Evolutionary conservation across 1,284 basidiomycete species (phyloP).

Genomic region (Austropuccinia psidii): DNA sequence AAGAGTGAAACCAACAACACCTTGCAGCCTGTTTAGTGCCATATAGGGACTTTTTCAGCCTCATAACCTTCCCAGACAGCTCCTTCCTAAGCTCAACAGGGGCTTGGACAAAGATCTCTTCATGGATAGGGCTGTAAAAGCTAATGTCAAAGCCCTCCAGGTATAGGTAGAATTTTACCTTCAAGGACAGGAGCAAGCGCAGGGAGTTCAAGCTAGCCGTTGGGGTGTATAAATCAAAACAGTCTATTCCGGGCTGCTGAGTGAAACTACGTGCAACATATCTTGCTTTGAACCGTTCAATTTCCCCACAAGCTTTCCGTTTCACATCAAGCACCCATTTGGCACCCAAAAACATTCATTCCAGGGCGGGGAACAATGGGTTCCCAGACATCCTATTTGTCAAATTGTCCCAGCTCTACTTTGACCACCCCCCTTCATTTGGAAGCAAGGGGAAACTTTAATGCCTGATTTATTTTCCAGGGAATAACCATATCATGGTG

Average conservation of each 20-base stretch:
- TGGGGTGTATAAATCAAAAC: conserved; percentile 34
- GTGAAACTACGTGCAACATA: conserved; percentile 36
- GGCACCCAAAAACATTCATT: not conserved
- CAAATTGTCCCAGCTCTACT: no score
- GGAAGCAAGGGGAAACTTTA: no score
- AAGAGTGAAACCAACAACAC: not conserved
- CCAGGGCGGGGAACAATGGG: no score
- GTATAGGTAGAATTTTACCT: not conserved
- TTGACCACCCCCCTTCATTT: no score
- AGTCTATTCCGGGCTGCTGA: conserved; percentile 32
- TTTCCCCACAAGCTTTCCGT: not conserved
- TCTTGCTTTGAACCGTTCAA: not conserved
- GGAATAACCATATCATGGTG: no score
- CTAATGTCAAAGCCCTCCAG: not conserved
- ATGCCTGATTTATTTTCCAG: not conserved
- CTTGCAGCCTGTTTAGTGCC: not conserved
- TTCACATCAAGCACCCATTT: conserved; percentile 31
- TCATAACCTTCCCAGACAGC: not conserved
- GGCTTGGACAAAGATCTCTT: not conserved
- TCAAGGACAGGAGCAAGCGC: conserved; percentile 23
- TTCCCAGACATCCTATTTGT: no score
- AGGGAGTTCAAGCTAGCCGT: not conserved
- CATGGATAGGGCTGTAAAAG: not conserved
- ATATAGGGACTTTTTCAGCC: not conserved
- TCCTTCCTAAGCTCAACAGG: no score